Percentiles rank a stretch among this genome's conserved stretches.
phyloP scores from a whole-genome alignment of 2,329 filamentous ascomycete genomes.

The Aspergillus sp. region DNA sequence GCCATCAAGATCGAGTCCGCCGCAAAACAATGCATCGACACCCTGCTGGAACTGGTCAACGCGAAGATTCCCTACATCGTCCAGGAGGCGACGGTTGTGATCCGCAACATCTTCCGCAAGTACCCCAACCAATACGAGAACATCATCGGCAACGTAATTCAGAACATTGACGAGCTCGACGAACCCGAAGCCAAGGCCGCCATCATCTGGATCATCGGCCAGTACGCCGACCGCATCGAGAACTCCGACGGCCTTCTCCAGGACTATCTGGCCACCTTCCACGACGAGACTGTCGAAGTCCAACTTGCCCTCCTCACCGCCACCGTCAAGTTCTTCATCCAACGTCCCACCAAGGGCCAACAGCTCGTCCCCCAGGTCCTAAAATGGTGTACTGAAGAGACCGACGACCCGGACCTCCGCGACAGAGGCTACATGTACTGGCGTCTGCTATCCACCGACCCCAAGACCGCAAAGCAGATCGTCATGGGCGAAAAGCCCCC shows the following conservation, averaged over 20 bases:
- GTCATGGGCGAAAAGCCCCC: constrained; percentile 98
- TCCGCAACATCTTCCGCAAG: constrained; percentile 98
- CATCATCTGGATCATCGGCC: constrained; percentile 99
- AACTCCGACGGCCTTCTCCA: constrained; percentile 92
- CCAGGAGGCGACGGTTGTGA: constrained; percentile 97
- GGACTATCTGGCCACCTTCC: constrained; percentile 91
- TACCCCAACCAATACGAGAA: constrained; percentile 99
- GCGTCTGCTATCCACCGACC: constrained; percentile 90
- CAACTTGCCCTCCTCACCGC: constrained; percentile 92
- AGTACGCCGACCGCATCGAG: constrained; percentile 96
- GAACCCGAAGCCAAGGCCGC: constrained; percentile 97
- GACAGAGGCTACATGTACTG: constrained; percentile 99
- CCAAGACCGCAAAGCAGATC: constrained; percentile 78
- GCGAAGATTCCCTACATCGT: constrained; percentile 99
- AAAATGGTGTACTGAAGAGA: constrained; percentile 98
- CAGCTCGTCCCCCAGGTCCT: constrained; percentile 90
- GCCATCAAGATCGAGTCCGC: constrained; percentile 99
- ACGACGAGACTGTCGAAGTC: constrained; percentile 92
- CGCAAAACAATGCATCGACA: constrained; percentile 85
- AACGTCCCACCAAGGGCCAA: constrained; percentile 90
- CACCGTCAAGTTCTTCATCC: constrained; percentile 97
- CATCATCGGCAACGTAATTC: constrained; percentile 92
- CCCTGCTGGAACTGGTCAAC: constrained; percentile 86
- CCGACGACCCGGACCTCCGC: constrained; percentile 95
- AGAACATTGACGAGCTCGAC: constrained; percentile 93